Evolutionary conservation across 257 asterid species (phyloP).

Genomic region (Nicotiana paniculata): DNA sequence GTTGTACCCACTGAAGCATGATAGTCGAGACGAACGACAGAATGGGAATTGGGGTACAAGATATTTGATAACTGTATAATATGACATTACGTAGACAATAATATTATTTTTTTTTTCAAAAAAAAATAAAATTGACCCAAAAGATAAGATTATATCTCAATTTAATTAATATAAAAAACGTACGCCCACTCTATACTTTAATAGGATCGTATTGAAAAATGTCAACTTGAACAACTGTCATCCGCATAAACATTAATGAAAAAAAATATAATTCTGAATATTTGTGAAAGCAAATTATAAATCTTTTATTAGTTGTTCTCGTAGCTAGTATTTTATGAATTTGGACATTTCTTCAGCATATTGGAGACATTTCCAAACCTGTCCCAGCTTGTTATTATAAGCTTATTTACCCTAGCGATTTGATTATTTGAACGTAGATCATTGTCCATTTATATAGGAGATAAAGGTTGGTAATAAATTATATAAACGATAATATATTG

Average conservation of each 20-base stretch:
- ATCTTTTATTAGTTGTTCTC: background rate
- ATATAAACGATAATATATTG: background rate
- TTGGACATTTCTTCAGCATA: background rate
- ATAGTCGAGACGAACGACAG: background rate
- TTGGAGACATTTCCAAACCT: background rate
- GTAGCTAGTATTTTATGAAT: background rate
- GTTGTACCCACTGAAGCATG: background rate
- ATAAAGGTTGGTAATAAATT: background rate
- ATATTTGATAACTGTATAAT: background rate
- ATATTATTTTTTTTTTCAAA: background rate
- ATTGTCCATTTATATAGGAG: background rate
- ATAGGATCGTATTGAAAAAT: background rate
- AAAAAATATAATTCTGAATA: background rate
- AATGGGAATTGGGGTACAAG: background rate
- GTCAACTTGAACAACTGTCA: constrained; percentile 5
- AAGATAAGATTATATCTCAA: background rate
- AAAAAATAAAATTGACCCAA: background rate
- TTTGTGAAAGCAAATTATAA: background rate
- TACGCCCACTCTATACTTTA: background rate
- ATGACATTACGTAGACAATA: background rate
- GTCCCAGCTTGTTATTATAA: background rate
- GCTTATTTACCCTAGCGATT: background rate
- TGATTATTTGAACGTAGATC: background rate
- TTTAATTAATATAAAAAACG: background rate
- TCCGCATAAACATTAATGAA: background rate